Conservation (phyloP, 1,284 basidiomycete genomes). For the Leccinum solheimii region DNA sequence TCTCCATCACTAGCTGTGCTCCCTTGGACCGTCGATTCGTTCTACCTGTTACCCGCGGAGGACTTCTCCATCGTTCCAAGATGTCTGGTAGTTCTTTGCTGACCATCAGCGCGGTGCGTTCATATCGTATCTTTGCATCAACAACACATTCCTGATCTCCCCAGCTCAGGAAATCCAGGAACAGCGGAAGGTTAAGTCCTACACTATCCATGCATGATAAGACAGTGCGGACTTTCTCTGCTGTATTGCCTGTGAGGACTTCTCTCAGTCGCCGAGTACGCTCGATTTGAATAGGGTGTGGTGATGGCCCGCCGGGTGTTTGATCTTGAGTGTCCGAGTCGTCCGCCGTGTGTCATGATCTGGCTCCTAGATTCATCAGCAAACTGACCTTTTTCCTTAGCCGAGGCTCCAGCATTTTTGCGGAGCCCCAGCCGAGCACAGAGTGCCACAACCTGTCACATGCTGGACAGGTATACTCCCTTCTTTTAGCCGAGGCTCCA, state of each 20-base stretch:
- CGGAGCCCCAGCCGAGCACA: no score
- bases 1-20: background rate
- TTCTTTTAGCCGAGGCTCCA: no score
- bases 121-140: conserved; percentile 6
- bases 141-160: conserved; percentile 7
- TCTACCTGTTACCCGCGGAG: background rate
- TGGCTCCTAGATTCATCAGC: no score
- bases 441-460: no score
- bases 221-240: background rate
- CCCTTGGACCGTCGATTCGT: background rate
- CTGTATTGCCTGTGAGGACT: background rate
- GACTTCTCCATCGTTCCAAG: background rate
- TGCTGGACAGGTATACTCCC: no score
- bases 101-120: conserved; percentile 1
- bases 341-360: no score
- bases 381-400: no score
- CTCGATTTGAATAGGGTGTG: background rate
- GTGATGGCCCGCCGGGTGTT: background rate
- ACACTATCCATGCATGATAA: no score
- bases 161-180: conserved; percentile 6
- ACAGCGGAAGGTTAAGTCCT: conserved; percentile 4
- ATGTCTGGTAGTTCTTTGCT: background rate
- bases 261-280: background rate
- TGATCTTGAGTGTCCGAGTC: background rate
- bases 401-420: no score